These are phyloP conservation scores for Guyanaporus albipodus DNA, from an alignment of 768 basidiomycete genomes.

Conservation along the genomic window DNA sequence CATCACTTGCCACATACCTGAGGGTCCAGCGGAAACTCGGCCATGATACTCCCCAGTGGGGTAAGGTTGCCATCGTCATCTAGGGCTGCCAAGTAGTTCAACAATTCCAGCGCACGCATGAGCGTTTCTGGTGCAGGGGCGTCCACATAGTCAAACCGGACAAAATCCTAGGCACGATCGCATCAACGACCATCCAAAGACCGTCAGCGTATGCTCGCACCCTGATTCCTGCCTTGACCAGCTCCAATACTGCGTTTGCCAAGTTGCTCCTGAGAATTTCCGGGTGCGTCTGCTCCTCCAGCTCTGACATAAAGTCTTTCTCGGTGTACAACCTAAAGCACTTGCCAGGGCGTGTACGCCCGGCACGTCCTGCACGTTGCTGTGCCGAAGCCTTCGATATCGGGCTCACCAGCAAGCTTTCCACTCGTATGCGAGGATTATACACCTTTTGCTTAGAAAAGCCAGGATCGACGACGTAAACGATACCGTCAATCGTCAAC, in stretches of 20 bases:
- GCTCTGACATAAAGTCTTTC: conserved; percentile 91
- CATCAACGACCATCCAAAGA: not conserved
- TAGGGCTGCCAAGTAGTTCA: conserved; percentile 88
- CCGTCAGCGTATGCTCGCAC: conserved; percentile 29
- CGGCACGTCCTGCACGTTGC: conserved; percentile 94
- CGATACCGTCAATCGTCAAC: conserved; percentile 96
- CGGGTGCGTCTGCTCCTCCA: conserved; percentile 96
- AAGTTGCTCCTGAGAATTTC: conserved; percentile 94
- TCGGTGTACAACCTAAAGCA: conserved; percentile 97
- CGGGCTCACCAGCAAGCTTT: conserved; percentile 87
- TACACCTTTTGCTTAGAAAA: conserved; percentile 99
- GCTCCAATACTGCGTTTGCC: conserved; percentile 87
- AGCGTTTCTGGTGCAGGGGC: conserved; percentile 94
- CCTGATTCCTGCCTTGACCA: conserved; percentile 93
- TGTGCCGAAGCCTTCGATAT: conserved; percentile 97
- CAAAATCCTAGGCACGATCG: conserved; percentile 54
- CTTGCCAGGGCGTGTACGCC: conserved; percentile 93
- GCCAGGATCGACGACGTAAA: conserved; percentile 98
- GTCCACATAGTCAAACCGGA: conserved; percentile 85
- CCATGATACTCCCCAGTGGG: conserved; percentile 84
- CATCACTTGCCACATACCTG: conserved; percentile 50
- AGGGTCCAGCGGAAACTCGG: conserved; percentile 98
- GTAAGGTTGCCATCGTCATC: conserved; percentile 95
- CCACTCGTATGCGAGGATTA: conserved; percentile 95
- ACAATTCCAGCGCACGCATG: conserved; percentile 92